Evolutionary conservation across 2,329 filamentous ascomycete species (phyloP), one percentile per base, ranked within the genome.

Genomic region (Phoma sp.): DNA sequence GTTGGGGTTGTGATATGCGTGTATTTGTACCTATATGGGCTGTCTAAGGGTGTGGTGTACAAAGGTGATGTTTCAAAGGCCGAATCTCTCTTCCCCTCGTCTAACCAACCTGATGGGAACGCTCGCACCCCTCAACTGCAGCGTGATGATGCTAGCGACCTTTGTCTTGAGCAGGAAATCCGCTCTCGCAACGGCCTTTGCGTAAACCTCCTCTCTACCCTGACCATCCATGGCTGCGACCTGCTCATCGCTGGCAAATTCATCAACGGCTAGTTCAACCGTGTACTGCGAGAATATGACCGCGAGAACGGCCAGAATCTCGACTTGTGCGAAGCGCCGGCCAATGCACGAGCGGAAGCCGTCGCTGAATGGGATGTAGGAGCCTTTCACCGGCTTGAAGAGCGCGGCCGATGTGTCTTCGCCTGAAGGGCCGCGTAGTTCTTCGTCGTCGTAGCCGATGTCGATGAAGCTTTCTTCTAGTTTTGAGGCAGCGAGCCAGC

Each of bases 41-140:
- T 29, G 35, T 19, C 13, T 36, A 21, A 6, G 4, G 9, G 21
- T 10, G 3, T 37, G 9, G 1, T n/a, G 6, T 38, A 7, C 13
- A 17, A 27, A 1, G 3, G 2, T 8, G 3, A 36, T 12, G 15
- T 31, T 27, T 51, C 10, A 46, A 0, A 44, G 19, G 1, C 29
- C 38, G 21, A 93, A 92, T 66, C 83, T 82, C 80, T 93, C 91
- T 60, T 83, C 76, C 0, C 90, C 90, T 62, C 88, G 85, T 76
- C 78, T 85, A 9, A 91, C 87, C 61, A 94, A 74, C 60, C 89
- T 77, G 36, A 94, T 77, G 0, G 88, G 87, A 31, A 94, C 85
- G 50, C 82, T 78, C 6, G 78, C 77, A 27, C 86, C 72, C 35
- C 74, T 81, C 73, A 94, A 79, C 76, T 91, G 90, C 62, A 94